Evolutionary conservation across 2,329 filamentous ascomycete species (phyloP), one percentile per base, ranked within the genome.

Genomic region (Xylariales sp.): DNA sequence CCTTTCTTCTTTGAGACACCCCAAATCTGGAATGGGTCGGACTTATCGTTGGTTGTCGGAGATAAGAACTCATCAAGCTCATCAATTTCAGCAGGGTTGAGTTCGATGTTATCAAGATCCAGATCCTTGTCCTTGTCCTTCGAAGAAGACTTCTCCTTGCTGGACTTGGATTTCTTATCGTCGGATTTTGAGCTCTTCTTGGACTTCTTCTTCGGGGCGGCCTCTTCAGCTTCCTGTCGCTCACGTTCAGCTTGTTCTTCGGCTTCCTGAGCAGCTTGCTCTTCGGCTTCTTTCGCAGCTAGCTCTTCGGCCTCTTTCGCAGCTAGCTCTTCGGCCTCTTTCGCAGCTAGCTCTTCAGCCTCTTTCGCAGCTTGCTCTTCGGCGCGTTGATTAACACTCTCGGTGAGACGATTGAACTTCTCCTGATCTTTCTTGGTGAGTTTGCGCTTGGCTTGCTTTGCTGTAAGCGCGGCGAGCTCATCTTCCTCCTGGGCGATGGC

Each of bases 21-120:
- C 77, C 76, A 81, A 63, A 80, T 79, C 51, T 70, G 70, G 57
- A 80, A 81, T 1, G 71, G 57, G 43, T 71, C 66, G 31, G 52
- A 54, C 42, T 64, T 59, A 32, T 51, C 51, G 41, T 58, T 58
- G 20, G 44, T 45, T 10, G 54, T 50, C 33, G 50, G 42, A 25
- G 50, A 31, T 32, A 51, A 41, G 31, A 50, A 51, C 12, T 53
- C 50, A 25, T 60, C 48, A 33, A 46, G 29, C 22, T 46, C 40
- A 11, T 48, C 44, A 22, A 48, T 31, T 28, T 48, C 19, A 11
- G 59, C 58, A 11, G 47, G 46, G 28, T 57, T 54, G 5, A 61
- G 39, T 38, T 59, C 54, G 12, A 61, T 49, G 40, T 56, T 45
- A 42, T 61, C 59, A 11, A 62, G 49, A 42, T 58, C 50, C 29